phyloP scores from a whole-genome alignment of 805 yeast genomes.

The Kuraishia piskuri region DNA sequence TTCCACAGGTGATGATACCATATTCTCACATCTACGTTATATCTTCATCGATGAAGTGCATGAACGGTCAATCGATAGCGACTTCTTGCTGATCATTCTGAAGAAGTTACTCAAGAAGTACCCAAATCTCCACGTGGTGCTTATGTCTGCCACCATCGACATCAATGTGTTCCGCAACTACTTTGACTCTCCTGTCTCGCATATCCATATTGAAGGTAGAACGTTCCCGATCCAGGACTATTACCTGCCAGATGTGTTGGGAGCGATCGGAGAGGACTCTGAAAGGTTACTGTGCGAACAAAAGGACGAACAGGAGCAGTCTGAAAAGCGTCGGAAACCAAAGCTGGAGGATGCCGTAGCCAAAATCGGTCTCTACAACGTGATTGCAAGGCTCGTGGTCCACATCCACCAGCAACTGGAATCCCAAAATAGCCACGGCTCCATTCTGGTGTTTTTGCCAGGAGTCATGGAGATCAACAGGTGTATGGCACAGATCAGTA shows the following conservation, averaged over 20 bases:
- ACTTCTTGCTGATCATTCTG: conserved; percentile 69
- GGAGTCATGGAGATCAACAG: conserved; percentile 83
- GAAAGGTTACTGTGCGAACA: conserved; percentile 17
- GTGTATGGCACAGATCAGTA: conserved; percentile 36
- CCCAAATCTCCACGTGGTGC: conserved; percentile 54
- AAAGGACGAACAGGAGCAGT: not conserved
- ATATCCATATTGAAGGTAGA: conserved; percentile 83
- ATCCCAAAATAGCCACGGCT: conserved; percentile 42
- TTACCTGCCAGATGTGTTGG: conserved; percentile 62
- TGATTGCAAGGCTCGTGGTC: conserved; percentile 49
- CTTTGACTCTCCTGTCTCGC: conserved; percentile 48
- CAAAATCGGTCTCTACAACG: conserved; percentile 34
- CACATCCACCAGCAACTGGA: conserved; percentile 42
- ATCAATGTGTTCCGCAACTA: conserved; percentile 56
- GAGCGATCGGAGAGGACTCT: conserved; percentile 20
- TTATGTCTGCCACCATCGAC: conserved; percentile 95
- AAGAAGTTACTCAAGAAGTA: conserved; percentile 46
- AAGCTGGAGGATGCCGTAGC: not conserved
- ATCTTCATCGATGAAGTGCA: conserved; percentile 94
- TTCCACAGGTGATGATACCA: conserved; percentile 11
- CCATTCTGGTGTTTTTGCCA: conserved; percentile 79
- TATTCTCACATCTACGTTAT: conserved; percentile 52
- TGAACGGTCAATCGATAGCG: conserved; percentile 88
- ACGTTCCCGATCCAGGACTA: conserved; percentile 84
- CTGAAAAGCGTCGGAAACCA: not conserved